A percentile compares a stretch with the other conserved stretches of the same genome.
These are phyloP conservation scores for Aspergillus sp. DNA, from an alignment of 2,329 filamentous ascomycete genomes.

Conservation along the genomic window DNA sequence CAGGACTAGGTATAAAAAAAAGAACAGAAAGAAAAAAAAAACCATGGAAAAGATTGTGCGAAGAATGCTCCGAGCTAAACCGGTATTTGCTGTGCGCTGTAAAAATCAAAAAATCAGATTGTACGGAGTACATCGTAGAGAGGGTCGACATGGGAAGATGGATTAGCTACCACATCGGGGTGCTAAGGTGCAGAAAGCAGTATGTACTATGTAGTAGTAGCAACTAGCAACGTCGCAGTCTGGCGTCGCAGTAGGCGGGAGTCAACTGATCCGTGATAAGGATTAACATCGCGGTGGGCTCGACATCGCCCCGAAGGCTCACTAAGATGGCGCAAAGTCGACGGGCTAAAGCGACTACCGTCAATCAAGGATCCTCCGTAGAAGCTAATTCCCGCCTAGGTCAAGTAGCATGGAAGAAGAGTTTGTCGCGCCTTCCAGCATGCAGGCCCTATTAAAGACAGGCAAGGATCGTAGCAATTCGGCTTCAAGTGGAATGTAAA, in stretches of 20 bases:
- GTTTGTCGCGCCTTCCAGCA: background rate
- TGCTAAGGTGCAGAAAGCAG: background rate
- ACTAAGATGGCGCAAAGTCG: background rate
- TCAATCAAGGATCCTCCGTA: background rate
- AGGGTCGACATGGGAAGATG: background rate
- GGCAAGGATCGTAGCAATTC: background rate
- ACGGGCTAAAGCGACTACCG: background rate
- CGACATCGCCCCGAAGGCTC: background rate
- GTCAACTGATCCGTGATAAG: background rate
- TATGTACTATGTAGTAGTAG: background rate
- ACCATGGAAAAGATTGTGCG: background rate
- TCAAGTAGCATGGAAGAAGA: background rate
- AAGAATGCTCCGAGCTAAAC: no score
- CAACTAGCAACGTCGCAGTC: background rate
- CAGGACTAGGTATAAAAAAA: background rate
- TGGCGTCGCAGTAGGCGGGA: background rate
- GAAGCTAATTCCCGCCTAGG: background rate
- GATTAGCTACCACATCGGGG: background rate
- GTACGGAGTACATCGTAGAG: background rate
- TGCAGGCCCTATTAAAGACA: background rate
- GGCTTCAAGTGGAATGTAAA: background rate
- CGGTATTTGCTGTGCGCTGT: no score
- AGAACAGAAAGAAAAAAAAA: background rate
- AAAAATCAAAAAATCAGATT: background rate
- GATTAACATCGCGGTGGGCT: constrained; percentile 2